Evolutionary conservation across 495 filamentous ascomycete genomes (phyloP).

Genomic region (Podospora sp.): DNA sequence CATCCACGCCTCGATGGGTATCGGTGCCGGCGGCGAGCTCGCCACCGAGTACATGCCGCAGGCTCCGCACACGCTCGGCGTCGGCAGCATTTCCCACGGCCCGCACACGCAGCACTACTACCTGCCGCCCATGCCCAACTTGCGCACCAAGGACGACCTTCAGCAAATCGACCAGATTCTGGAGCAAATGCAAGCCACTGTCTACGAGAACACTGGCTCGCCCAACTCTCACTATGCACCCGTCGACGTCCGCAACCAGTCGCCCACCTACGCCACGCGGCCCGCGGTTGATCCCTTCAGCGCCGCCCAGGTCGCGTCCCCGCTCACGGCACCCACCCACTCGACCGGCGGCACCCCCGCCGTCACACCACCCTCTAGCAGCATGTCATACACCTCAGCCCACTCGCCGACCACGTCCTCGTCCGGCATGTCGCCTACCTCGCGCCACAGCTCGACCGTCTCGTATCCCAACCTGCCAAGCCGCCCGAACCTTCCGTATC

Average conservation of each 20-base stretch:
- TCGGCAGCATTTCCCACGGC: slow-evolving; percentile 52
- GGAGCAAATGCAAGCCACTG: slow-evolving; percentile 90
- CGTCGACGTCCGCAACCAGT: slow-evolving; percentile 68
- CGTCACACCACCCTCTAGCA: slow-evolving; percentile 86
- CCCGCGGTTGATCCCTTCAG: slow-evolving; percentile 48
- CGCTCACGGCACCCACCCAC: slow-evolving; percentile 61
- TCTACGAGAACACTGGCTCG: slow-evolving; percentile 83
- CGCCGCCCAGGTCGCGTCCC: slow-evolving; percentile 59
- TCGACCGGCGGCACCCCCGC: slow-evolving; percentile 70
- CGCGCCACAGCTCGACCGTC: slow-evolving; percentile 60
- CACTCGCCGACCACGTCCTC: slow-evolving; percentile 78
- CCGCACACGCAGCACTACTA: slow-evolving; percentile 69
- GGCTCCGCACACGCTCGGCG: slow-evolving; percentile 53
- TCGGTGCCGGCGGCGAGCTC: slow-evolving; percentile 64
- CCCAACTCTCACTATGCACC: slow-evolving; percentile 42
- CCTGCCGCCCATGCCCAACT: slow-evolving; percentile 80
- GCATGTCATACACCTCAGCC: slow-evolving; percentile 79
- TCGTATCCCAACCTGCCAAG: slow-evolving; percentile 78
- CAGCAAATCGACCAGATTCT: slow-evolving; percentile 90
- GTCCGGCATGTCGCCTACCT: slow-evolving; percentile 64
- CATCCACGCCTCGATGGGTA: slow-evolving; percentile 67
- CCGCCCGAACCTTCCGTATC: slow-evolving; percentile 62
- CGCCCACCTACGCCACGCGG: slow-evolving; percentile 62
- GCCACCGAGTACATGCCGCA: slow-evolving; percentile 66
- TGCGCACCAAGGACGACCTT: slow-evolving; percentile 90